Evolutionary conservation across 495 filamentous ascomycete species (phyloP), one percentile per base, ranked within the genome.

Genomic region (Aspergillus steynii): DNA sequence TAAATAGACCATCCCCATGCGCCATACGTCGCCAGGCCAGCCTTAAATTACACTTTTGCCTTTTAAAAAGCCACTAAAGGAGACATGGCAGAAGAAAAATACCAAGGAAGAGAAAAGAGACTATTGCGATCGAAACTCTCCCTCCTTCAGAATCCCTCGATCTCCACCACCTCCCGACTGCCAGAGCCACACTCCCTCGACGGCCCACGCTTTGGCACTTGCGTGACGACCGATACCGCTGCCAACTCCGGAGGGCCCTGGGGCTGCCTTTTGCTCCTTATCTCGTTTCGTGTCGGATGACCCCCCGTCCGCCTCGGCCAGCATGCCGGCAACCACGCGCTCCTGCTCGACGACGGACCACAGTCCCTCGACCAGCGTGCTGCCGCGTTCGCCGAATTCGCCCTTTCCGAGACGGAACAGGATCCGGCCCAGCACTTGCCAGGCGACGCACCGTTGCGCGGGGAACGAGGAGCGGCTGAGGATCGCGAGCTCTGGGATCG

Each of bases 141-240:
- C 67, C 27, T 71, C 70, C 58, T 79, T 80, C 60, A 77, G 63
- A 4, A 79, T 61, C 0, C 76, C 77, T 4, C 77, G 69, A 60
- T 81, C 76, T 53, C 77, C 78, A 76, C 82, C 85, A 0, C 92
- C 91, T 0, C 92, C 90, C 76, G 88, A 90, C 77, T 91, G 86
- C 84, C 90, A 95, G 49, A 96, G 69, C 94, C 95, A 97, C 32
- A 97, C 77, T 29, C 93, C 93, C 74, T 99, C 95, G 25, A 87
- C 85, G 42, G 95, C 95, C 83, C 91, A 95, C 2, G 87, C 86
- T 65, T 86, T 84, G 26, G 88, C 87, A 68, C 89, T 86, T 51
- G 82, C 73, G 79, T 89, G 80, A 28, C 79, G 79, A 9, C 78
- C 75, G 64, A 77, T 65, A n/a, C 73, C 59, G 25, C 50, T 54